Percentiles rank a stretch among this genome's conserved stretches.
Evolutionary conservation across 129 eudicot genomes (phyloP).

Genomic region (Solidago caesia): DNA sequence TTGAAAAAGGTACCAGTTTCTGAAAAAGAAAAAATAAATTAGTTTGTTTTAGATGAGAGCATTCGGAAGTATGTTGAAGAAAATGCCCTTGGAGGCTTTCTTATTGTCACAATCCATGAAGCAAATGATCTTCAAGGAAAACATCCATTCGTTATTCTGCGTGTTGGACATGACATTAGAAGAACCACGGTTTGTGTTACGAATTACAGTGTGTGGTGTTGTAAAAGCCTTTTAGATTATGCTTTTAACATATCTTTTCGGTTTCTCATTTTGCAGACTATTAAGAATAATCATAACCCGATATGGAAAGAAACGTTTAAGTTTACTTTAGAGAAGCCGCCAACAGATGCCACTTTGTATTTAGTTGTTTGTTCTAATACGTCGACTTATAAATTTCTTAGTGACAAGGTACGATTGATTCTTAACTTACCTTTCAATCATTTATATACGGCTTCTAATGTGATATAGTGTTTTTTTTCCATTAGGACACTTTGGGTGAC

Average conservation of each 20-base stretch:
- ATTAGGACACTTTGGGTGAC: slow-evolving; percentile 75
- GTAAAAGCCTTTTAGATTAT: too few relatives aligned
- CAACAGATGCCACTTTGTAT: slow-evolving; percentile 47
- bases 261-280: too few relatives aligned
- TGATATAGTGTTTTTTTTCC: neutral
- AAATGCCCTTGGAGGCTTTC: neutral
- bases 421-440: neutral
- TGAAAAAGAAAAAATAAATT: too few relatives aligned
- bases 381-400: slow-evolving; percentile 17
- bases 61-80: too few relatives aligned
- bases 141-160: slow-evolving; percentile 49
- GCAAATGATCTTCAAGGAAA: slow-evolving; percentile 67
- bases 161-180: slow-evolving; percentile 51
- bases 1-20: too few relatives aligned
- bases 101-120: slow-evolving; percentile 48
- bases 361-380: slow-evolving; percentile 52
- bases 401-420: slow-evolving; percentile 37
- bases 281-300: slow-evolving; percentile 59
- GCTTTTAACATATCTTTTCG: too few relatives aligned
- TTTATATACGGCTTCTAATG: too few relatives aligned
- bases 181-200: slow-evolving; percentile 67
- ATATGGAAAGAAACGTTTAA: slow-evolving; percentile 63
- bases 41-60: too few relatives aligned
- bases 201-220: too few relatives aligned
- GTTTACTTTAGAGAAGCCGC: slow-evolving; percentile 66